Conservation (phyloP, 2,329 filamentous ascomycete species). For the Fusarium longipes region DNA sequence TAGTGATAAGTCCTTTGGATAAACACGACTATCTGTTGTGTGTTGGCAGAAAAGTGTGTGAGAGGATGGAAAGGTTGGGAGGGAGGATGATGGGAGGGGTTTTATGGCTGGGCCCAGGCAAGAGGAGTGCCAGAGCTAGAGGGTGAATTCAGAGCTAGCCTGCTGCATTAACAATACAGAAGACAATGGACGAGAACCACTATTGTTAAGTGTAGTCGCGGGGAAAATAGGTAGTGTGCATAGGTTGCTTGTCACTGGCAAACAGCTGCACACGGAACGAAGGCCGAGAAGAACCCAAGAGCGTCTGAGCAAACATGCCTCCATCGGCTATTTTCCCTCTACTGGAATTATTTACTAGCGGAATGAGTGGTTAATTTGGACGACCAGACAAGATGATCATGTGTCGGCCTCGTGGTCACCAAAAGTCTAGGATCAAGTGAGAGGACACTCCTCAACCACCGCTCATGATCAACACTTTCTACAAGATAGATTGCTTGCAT, state of each 20-base stretch:
- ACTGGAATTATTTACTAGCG: no score
- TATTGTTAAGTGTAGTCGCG: not conserved
- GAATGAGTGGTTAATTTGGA: not conserved
- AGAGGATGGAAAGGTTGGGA: slow-evolving; percentile 21
- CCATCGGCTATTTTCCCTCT: not conserved
- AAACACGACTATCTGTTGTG: not conserved
- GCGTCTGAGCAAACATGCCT: not conserved
- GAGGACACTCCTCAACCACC: slow-evolving; percentile 2
- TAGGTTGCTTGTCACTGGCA: slow-evolving; percentile 1
- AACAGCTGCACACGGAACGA: slow-evolving; percentile 2
- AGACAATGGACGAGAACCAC: not conserved
- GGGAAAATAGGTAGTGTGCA: slow-evolving; percentile 5
- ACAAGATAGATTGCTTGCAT: not conserved
- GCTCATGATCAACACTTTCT: not conserved
- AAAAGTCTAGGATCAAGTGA: not conserved
- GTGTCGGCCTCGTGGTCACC: not conserved
- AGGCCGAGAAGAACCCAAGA: not conserved
- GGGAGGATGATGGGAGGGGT: not conserved
- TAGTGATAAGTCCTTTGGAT: not conserved
- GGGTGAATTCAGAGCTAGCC: not conserved
- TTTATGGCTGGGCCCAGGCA: slow-evolving; percentile 1
- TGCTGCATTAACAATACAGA: not conserved
- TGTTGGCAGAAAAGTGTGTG: not conserved
- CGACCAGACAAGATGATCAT: not conserved
- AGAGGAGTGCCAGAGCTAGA: not conserved